Evolutionary conservation across 2,329 filamentous ascomycete genomes (phyloP).

Genomic region (Kalmusia sp.): DNA sequence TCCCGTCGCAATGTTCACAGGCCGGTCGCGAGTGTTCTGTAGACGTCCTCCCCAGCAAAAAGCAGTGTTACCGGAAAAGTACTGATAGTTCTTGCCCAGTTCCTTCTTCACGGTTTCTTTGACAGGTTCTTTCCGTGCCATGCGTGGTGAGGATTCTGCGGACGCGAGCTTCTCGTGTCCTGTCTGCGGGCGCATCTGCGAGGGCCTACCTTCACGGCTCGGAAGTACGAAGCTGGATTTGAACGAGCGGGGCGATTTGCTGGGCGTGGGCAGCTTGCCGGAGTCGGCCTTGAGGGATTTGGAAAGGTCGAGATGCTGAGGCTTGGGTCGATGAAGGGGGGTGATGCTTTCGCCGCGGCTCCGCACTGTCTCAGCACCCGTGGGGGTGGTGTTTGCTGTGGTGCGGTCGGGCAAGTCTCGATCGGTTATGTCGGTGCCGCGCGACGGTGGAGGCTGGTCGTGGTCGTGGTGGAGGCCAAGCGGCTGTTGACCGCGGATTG

Average conservation of each 20-base stretch:
- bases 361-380: slow-evolving; percentile 61
- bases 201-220: slow-evolving; percentile 59
- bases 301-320: slow-evolving; percentile 66
- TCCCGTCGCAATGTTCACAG: slow-evolving; percentile 88
- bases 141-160: slow-evolving; percentile 74
- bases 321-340: slow-evolving; percentile 69
- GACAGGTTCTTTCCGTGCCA: slow-evolving; percentile 55
- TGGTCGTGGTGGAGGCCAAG: slow-evolving; percentile 45
- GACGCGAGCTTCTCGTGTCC: slow-evolving; percentile 87
- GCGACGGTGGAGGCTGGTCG: slow-evolving; percentile 64
- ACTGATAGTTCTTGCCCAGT: slow-evolving; percentile 81
- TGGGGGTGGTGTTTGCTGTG: slow-evolving; percentile 78
- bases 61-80: slow-evolving; percentile 90
- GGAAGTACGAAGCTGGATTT: slow-evolving; percentile 76
- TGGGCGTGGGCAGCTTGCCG: slow-evolving; percentile 63
- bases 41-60: slow-evolving; percentile 87
- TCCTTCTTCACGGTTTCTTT: slow-evolving; percentile 50
- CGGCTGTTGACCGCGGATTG: slow-evolving; percentile 31
- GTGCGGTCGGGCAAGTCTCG: slow-evolving; percentile 73
- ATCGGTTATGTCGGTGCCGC: slow-evolving; percentile 82
- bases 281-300: slow-evolving; percentile 64
- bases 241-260: slow-evolving; percentile 78
- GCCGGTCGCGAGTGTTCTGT: slow-evolving; percentile 85
- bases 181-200: slow-evolving; percentile 55
- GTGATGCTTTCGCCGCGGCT: slow-evolving; percentile 80